A percentile compares a stretch with the other conserved stretches of the same genome.
phyloP scores from a whole-genome alignment of 805 yeast species.

The Candida wancherniae region DNA sequence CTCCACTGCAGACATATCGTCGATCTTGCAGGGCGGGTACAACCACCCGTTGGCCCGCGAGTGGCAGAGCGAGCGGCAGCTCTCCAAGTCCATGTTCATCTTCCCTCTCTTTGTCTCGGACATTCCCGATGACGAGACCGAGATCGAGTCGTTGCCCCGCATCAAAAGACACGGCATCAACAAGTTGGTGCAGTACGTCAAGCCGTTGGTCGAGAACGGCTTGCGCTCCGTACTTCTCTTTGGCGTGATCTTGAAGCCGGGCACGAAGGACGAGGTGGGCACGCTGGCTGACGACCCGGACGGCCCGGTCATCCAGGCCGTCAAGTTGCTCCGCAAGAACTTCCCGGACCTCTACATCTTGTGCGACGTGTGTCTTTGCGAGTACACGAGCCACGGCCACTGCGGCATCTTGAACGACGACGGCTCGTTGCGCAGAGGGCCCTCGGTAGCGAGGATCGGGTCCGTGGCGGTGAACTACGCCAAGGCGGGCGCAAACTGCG shows the following conservation, averaged over 20 bases:
- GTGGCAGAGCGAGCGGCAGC: conserved; percentile 87
- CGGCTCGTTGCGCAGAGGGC: conserved; percentile 73
- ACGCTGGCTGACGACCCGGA: conserved; percentile 93
- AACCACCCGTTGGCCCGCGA: conserved; percentile 82
- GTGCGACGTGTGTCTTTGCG: conserved; percentile 96
- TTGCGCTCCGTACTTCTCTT: conserved; percentile 80
- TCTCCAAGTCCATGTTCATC: conserved; percentile 84
- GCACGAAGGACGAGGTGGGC: conserved; percentile 75
- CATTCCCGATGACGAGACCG: conserved; percentile 69
- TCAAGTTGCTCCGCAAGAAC: conserved; percentile 53
- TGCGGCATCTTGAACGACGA: conserved; percentile 89
- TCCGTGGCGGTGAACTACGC: conserved; percentile 96
- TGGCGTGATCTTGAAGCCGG: conserved; percentile 80
- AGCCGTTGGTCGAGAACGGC: conserved; percentile 70
- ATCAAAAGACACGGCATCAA: conserved; percentile 85
- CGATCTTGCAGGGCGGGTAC: conserved; percentile 89
- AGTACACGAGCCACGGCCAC: conserved; percentile 96
- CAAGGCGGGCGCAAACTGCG: conserved; percentile 89
- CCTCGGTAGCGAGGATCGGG: conserved; percentile 76
- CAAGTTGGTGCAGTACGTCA: conserved; percentile 68
- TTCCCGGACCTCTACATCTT: conserved; percentile 84
- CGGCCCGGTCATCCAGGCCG: conserved; percentile 87
- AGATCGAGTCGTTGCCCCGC: conserved; percentile 76
- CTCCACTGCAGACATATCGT: conserved; percentile 57
- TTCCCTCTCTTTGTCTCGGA: conserved; percentile 88